Conservation (phyloP, 208 protist genomes). For the Acanthamoeba castellanii region DNA sequence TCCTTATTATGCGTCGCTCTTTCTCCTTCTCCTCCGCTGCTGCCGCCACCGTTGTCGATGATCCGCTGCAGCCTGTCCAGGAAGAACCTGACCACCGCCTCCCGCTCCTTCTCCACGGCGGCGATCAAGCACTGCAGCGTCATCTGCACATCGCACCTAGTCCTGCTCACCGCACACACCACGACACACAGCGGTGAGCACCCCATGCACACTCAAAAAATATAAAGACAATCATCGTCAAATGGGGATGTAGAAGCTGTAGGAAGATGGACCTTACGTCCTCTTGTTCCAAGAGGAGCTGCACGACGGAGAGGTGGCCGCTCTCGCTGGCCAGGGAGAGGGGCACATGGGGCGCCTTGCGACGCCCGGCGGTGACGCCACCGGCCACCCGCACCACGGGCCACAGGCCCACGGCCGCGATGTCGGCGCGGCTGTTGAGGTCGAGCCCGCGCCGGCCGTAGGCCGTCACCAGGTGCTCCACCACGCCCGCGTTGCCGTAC, state of each 20-base stretch:
- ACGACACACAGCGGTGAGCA: background rate
- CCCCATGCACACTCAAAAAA: background rate
- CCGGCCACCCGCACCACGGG: background rate
- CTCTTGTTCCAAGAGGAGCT: background rate
- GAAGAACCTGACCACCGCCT: background rate
- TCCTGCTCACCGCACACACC: background rate
- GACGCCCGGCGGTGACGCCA: background rate
- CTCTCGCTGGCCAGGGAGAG: slow-evolving; percentile 5
- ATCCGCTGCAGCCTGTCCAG: background rate
- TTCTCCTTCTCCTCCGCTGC: background rate
- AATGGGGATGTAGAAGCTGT: background rate
- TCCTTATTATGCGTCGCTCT: background rate
- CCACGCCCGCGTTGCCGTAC: background rate
- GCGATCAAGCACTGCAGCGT: slow-evolving; percentile 23
- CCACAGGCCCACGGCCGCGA: background rate
- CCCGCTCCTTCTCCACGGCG: slow-evolving; percentile 15
- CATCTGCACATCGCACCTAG: background rate
- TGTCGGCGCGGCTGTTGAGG: slow-evolving; percentile 8
- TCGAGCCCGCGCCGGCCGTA: background rate
- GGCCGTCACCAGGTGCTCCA: background rate
- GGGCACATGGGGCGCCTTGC: background rate
- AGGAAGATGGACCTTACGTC: slow-evolving; percentile 9
- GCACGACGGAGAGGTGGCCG: background rate
- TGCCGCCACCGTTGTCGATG: background rate
- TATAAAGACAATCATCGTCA: background rate